Base-by-base conservation (phyloP, 441 rosid genomes). In the Eruca vesicaria region DNA sequence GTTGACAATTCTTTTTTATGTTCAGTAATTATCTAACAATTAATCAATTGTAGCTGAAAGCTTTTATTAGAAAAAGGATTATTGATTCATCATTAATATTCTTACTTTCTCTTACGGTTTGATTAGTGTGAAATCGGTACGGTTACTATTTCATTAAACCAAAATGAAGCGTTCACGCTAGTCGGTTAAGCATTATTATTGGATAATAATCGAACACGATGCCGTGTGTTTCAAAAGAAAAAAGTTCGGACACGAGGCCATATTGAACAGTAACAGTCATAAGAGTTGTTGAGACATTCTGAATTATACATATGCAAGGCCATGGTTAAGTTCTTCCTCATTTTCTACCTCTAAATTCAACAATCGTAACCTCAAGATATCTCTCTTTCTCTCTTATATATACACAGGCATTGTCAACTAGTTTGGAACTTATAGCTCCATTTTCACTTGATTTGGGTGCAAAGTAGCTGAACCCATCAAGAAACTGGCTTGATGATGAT, bases 401-500 rank as follows among this genome's bases (percentile, higher is more conserved):
- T 83, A 75, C 82, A 90, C 81, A 86, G 48, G 78, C 83, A 81
- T n/a, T 67, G 76, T 76, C 81, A 76, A 52, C 4, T 23, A 35
- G 66, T 11, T 67, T 66, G 71, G 58, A 57, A 74, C 80, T 89
- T 84, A 89, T 48, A 80, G 84, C 87, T 92, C 96, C 97, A 86
- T 88, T 83, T 86, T 89, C 86, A 82, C 66, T 78, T 79, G 90
- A 82, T 81, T 88, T 14, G 87, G 80, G 55, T 79, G 90, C 79
- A 85, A 77, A 16, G 85, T 69, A 45, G 77, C 92, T 90, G 92
- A 87, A 72, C 84, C 86, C 81, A 90, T 75, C 72, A 86, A 85
- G 10, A 91, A 84, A 83, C 16, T 69, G 21, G 86, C 83, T 82
- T 88, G 82, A 83, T 76, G 84, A 76, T 9, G 84, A 52, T 86